Conservation (phyloP, 331 rosid genomes). For the Pyracantha coccinea region DNA sequence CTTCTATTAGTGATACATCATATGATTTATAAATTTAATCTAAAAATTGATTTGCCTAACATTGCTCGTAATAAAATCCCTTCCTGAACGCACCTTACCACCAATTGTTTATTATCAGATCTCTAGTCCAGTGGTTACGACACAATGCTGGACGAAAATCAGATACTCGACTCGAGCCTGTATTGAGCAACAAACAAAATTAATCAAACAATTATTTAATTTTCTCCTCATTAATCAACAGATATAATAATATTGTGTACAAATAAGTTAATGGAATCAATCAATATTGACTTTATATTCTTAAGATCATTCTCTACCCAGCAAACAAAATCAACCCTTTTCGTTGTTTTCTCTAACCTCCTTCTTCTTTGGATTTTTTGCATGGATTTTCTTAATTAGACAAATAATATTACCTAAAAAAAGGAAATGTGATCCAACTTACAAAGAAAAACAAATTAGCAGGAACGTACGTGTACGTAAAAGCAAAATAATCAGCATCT, state of each 20-base stretch:
- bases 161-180: background rate
- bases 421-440: background rate
- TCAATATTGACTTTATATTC: background rate
- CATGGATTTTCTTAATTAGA: background rate
- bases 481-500: slow-evolving; percentile 33
- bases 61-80: too few relatives aligned
- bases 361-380: background rate
- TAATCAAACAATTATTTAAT: background rate
- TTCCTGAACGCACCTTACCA: background rate
- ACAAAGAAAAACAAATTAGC: background rate
- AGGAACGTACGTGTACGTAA: background rate
- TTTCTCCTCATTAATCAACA: background rate
- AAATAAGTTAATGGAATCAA: background rate
- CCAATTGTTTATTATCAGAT: background rate
- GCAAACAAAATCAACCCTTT: background rate
- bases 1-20: too few relatives aligned
- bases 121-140: slow-evolving; percentile 6
- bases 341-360: too few relatives aligned
- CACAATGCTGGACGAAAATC: slow-evolving; percentile 7
- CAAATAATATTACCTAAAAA: background rate
- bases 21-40: too few relatives aligned
- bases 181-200: background rate
- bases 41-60: too few relatives aligned
- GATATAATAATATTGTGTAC: background rate
- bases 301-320: background rate